Evolutionary conservation across 345 rosid species (phyloP).

Genomic region (Citrus hindsii): DNA sequence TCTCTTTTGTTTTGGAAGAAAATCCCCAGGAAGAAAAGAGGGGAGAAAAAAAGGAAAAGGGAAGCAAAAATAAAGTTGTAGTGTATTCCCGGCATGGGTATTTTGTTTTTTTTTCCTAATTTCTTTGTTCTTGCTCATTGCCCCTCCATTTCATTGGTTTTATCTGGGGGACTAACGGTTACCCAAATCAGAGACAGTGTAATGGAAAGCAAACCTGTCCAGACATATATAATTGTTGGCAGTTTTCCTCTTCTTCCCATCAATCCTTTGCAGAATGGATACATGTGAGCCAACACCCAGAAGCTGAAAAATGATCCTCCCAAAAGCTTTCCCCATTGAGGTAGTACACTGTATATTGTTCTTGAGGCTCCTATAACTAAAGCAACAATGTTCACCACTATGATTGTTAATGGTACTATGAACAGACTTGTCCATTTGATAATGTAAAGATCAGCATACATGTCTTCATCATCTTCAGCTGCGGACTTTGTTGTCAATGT

Average conservation of each 20-base stretch:
- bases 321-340: constrained; percentile 79
- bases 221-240: constrained; percentile 77
- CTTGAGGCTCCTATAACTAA: constrained; percentile 68
- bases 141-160: constrained; percentile 20
- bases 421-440: constrained; percentile 91
- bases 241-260: constrained; percentile 84
- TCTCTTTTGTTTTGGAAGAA: not conserved
- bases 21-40: not conserved
- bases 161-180: constrained; percentile 60
- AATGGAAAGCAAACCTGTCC: constrained; percentile 76
- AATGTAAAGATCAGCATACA: constrained; percentile 69
- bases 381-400: constrained; percentile 63
- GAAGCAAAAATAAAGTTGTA: not conserved
- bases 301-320: constrained; percentile 86
- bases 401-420: constrained; percentile 76
- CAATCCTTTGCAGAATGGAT: constrained; percentile 78
- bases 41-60: too few species aligned
- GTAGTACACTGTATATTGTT: constrained; percentile 73
- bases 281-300: constrained; percentile 91
- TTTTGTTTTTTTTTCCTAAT: not conserved
- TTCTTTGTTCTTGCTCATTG: not conserved
- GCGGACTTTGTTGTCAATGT: constrained; percentile 65
- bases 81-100: not conserved
- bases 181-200: constrained; percentile 77
- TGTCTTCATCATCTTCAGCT: constrained; percentile 72